These are phyloP conservation scores for Talaromyces sp. DNA, from an alignment of 2,329 filamentous ascomycete species.

Conservation along the genomic window DNA sequence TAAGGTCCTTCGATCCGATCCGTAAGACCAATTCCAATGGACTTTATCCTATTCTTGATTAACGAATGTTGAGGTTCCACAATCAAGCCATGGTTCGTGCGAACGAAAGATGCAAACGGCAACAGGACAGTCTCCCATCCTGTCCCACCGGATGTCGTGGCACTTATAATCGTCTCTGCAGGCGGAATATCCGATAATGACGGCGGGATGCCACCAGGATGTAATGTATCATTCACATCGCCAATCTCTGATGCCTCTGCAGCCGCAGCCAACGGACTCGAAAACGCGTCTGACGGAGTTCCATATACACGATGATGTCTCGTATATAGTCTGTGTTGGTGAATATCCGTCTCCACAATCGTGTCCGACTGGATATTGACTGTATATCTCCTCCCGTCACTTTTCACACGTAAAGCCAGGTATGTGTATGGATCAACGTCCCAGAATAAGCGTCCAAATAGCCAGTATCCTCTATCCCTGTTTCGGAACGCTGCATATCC, in stretches of 20 bases:
- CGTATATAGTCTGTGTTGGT: slow-evolving; percentile 80
- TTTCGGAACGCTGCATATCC: slow-evolving; percentile 93
- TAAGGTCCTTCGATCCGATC: slow-evolving; percentile 87
- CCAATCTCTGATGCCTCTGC: slow-evolving; percentile 23
- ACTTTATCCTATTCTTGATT: slow-evolving; percentile 78
- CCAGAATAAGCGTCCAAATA: slow-evolving; percentile 86
- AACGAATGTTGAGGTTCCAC: slow-evolving; percentile 92
- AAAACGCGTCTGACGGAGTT: slow-evolving; percentile 16
- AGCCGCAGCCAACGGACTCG: slow-evolving; percentile 20
- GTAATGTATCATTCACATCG: slow-evolving; percentile 25
- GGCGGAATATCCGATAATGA: slow-evolving; percentile 40
- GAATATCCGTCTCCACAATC: slow-evolving; percentile 89
- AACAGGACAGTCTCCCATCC: slow-evolving; percentile 96
- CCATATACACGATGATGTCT: slow-evolving; percentile 37
- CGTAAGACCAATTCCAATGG: slow-evolving; percentile 81
- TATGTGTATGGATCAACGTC: slow-evolving; percentile 86
- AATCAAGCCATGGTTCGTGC: slow-evolving; percentile 88
- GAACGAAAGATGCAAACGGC: slow-evolving; percentile 86
- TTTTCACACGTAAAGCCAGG: slow-evolving; percentile 82
- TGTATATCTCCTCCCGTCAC: slow-evolving; percentile 87
- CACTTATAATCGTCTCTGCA: slow-evolving; percentile 33
- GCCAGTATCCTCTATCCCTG: slow-evolving; percentile 66
- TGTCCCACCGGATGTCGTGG: slow-evolving; percentile 60
- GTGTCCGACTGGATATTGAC: slow-evolving; percentile 95
- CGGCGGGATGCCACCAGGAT: slow-evolving; percentile 31